Conservation (phyloP, 148 eudicot species). For the Rhododendron molle region DNA sequence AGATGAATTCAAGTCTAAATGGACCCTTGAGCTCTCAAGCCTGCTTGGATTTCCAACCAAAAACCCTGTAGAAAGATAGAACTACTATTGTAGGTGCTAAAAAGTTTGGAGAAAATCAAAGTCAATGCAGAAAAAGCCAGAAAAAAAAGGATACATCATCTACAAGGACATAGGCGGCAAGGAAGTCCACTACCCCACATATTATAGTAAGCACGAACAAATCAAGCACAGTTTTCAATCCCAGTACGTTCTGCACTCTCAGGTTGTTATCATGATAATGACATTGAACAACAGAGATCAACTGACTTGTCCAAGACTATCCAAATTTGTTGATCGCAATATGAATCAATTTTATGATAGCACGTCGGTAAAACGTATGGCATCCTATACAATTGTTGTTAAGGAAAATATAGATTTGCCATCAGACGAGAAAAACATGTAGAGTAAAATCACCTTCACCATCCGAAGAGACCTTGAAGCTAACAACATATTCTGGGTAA, state of each 20-base stretch:
- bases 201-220: not conserved
- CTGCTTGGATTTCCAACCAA: constrained; percentile 29
- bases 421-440: not conserved
- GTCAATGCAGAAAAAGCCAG: not conserved
- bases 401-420: not conserved
- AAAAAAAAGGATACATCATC: not conserved
- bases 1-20: not conserved
- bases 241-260: not conserved
- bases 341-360: not conserved
- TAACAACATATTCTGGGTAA: constrained; percentile 73
- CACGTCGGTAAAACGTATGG: not conserved
- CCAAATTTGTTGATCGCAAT: not conserved
- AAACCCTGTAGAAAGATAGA: constrained; percentile 34
- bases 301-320: constrained; percentile 9
- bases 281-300: not conserved
- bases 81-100: constrained; percentile 19
- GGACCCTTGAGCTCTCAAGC: constrained; percentile 24
- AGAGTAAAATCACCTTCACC: constrained; percentile 54
- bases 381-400: not conserved
- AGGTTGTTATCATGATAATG: not conserved
- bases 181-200: not conserved
- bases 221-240: not conserved
- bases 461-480: constrained; percentile 70
- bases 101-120: constrained; percentile 1
- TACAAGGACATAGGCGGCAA: not conserved